Base-by-base conservation (phyloP, 2,329 filamentous ascomycete genomes). In the Phialemonium atrogriseum region DNA sequence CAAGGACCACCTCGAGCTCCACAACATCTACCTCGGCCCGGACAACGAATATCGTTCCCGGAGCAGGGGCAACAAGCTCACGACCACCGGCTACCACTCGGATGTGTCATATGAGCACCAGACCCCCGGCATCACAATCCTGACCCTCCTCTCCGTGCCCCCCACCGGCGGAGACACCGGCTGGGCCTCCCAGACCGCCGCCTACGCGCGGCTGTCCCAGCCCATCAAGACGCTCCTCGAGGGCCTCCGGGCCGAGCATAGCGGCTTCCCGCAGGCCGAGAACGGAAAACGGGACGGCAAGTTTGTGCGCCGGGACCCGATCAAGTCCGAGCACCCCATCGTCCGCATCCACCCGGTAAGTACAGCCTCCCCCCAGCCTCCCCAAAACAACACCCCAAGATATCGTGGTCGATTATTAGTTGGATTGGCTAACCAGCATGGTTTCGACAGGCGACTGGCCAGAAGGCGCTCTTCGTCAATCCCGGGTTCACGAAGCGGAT, bases 291-390 rank as follows among this genome's bases (percentile, higher is more conserved):
- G 51, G 4, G 49, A 57, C 22, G 51, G 49, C 4, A 49, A 51
- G 16, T 51, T 48, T n/a, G 56, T 59, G 5, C 65, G 80, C 11
- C 67, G 80, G 19, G 77, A 82, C 34, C 77, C 80, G 0, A 67
- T 84, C 5, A 68, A 64, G 15, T 73, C 66, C 5, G 66, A 77
- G 26, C 80, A 85, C 46, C 80, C 80, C 0, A 54, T 84, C 33
- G 73, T 84, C 1, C 61, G 78, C 14, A 79, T 79, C 1, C 80
- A 84, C 48, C 80, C 80, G 2, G 54, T 52, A 40, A 78, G 68
- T 68, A 46, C 58, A 24, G 12, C 29, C 26, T 58, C 47, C 37
- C 13, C 17, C 7, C 16, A 6, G n/a, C 16, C 5, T 12, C 5
- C 1, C 10, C 19, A 7, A 11, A n/a, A n/a, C n/a, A n/a, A n/a